A percentile compares a stretch with the other conserved stretches of the same genome.
phyloP scores from a whole-genome alignment of 1,139 yeast species.

The Geotrichum histeridarum region DNA sequence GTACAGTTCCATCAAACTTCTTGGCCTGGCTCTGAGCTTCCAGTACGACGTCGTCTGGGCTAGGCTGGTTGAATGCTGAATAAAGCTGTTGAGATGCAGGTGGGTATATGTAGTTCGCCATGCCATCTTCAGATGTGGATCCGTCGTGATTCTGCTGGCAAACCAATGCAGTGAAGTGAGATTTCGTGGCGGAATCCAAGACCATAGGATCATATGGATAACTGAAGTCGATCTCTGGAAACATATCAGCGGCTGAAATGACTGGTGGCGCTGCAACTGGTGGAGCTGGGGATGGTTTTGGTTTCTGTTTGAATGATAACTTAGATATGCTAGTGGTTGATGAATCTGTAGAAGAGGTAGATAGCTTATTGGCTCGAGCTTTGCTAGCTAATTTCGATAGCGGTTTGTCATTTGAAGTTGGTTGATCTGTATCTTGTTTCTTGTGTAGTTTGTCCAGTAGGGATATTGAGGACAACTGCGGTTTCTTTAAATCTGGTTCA shows the following conservation, averaged over 20 bases:
- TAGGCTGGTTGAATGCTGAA: slow-evolving; percentile 57
- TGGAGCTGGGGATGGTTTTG: background rate
- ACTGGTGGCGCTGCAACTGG: slow-evolving; percentile 2
- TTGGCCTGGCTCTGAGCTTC: slow-evolving; percentile 49
- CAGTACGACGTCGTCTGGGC: slow-evolving; percentile 76
- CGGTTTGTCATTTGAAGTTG: background rate
- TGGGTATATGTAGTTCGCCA: slow-evolving; percentile 4
- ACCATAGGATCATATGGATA: background rate
- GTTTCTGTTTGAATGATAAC: background rate
- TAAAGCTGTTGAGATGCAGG: slow-evolving; percentile 5
- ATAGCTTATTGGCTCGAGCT: slow-evolving; percentile 2
- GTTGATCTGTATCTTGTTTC: background rate
- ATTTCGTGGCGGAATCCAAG: background rate
- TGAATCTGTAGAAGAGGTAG: background rate
- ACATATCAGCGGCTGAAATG: slow-evolving; percentile 10
- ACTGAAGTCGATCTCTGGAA: slow-evolving; percentile 15
- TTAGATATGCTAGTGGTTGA: background rate
- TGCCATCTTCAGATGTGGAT: background rate
- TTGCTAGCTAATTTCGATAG: slow-evolving; percentile 9
- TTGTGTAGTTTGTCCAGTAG: slow-evolving; percentile 14
- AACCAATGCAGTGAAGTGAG: background rate
- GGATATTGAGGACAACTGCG: slow-evolving; percentile 12
- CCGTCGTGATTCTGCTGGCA: background rate
- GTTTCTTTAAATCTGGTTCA: slow-evolving; percentile 8
- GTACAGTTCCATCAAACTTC: slow-evolving; percentile 8